phyloP scores from a whole-genome alignment of 129 eudicot species.

The Centaurea solstitialis region DNA sequence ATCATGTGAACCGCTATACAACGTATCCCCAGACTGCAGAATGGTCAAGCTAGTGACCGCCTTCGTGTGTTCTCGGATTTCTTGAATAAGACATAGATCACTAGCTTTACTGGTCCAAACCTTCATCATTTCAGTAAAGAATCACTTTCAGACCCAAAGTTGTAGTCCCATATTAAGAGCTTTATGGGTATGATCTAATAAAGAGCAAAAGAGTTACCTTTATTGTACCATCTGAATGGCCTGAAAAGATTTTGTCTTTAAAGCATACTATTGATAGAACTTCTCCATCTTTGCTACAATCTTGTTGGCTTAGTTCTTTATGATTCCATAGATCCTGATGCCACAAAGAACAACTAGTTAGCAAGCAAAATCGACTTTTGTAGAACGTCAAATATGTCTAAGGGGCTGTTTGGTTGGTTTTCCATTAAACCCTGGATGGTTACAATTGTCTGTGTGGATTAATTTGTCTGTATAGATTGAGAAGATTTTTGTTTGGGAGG shows the following conservation, averaged over 20 bases:
- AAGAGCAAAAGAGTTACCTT: constrained; percentile 44
- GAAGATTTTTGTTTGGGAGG: no score
- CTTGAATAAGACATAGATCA: constrained; percentile 51
- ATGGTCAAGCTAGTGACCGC: constrained; percentile 67
- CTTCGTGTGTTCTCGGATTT: constrained; percentile 66
- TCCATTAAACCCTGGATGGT: no score
- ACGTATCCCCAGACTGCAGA: constrained; percentile 51
- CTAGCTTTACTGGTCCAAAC: constrained; percentile 59
- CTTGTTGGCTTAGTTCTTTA: constrained; percentile 61
- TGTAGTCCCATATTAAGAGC: neutral
- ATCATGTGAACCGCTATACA: constrained; percentile 86
- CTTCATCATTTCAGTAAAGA: constrained; percentile 30
- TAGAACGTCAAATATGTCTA: neutral
- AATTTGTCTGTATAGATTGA: no score
- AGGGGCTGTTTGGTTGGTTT: no score
- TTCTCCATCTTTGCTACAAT: constrained; percentile 66
- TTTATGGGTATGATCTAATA: neutral
- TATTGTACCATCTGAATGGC: constrained; percentile 80
- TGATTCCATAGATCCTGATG: constrained; percentile 76
- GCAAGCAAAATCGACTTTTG: neutral
- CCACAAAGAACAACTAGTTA: constrained; percentile 25
- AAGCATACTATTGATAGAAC: constrained; percentile 48
- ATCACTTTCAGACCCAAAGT: neutral
- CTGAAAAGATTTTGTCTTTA: constrained; percentile 60
- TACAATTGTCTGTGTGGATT: no score